Evolutionary conservation across 2,329 filamentous ascomycete genomes (phyloP).

Genomic region (Paecilomyces niveus): DNA sequence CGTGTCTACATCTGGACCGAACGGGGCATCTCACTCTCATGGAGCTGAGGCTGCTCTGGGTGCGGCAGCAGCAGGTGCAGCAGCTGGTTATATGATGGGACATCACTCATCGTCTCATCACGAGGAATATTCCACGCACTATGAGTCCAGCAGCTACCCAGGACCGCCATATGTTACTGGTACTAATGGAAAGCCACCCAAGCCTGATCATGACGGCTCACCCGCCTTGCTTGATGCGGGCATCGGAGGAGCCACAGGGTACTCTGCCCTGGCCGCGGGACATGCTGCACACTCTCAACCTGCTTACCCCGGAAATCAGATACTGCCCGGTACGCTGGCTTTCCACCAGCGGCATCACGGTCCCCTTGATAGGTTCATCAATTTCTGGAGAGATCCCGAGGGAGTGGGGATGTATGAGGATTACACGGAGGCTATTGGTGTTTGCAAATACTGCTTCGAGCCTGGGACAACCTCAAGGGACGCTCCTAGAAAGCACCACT

Average conservation of each 20-base stretch:
- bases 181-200: constrained; percentile 23
- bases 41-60: constrained; percentile 28
- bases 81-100: constrained; percentile 33
- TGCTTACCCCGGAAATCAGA: constrained; percentile 6
- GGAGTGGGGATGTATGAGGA: constrained; percentile 61
- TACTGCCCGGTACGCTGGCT: constrained; percentile 34
- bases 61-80: constrained; percentile 32
- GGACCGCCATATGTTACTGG: background rate
- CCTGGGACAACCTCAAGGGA: constrained; percentile 49
- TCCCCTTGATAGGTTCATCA: constrained; percentile 49
- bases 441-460: constrained; percentile 60
- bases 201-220: constrained; percentile 38
- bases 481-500: constrained; percentile 56
- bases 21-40: constrained; percentile 23
- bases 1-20: constrained; percentile 4
- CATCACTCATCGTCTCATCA: constrained; percentile 23
- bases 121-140: constrained; percentile 7
- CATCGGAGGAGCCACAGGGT: constrained; percentile 26
- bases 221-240: constrained; percentile 40
- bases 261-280: constrained; percentile 28
- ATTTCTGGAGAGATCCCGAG: constrained; percentile 58
- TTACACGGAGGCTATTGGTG: constrained; percentile 60
- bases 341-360: constrained; percentile 49
- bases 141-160: constrained; percentile 2
- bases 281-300: constrained; percentile 16